A percentile compares a stretch with the other conserved stretches of the same genome.
phyloP scores from a whole-genome alignment of 2,329 filamentous ascomycete species.

The Phyllosticta capitalensis region DNA sequence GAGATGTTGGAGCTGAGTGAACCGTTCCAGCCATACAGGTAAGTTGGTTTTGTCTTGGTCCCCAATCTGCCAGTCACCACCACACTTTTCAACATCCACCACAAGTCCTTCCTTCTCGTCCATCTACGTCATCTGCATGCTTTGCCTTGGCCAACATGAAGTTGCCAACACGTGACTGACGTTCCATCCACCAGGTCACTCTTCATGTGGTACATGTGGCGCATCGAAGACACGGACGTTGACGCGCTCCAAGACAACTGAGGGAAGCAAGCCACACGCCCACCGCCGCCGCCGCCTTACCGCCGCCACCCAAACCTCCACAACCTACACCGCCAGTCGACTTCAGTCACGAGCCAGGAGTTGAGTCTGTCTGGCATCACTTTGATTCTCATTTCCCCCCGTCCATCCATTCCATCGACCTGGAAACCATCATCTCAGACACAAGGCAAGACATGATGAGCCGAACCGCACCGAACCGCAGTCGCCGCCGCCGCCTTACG shows the following conservation, averaged over 20 bases:
- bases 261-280: background rate
- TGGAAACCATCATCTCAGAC: too few relatives aligned
- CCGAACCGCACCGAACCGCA: too few relatives aligned
- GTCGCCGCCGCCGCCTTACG: too few relatives aligned
- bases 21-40: slow-evolving; percentile 73
- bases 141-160: background rate
- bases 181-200: slow-evolving; percentile 50
- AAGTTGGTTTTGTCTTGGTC: slow-evolving; percentile 21
- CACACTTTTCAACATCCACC: too few relatives aligned
- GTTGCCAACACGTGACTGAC: slow-evolving; percentile 1
- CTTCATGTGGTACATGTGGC: slow-evolving; percentile 99
- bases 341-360: too few relatives aligned
- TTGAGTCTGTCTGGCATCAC: too few relatives aligned
- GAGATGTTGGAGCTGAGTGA: slow-evolving; percentile 82
- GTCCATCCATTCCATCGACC: too few relatives aligned
- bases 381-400: too few relatives aligned
- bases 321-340: background rate
- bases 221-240: slow-evolving; percentile 69
- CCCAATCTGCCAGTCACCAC: background rate
- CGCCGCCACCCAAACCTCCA: background rate
- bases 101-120: too few relatives aligned
- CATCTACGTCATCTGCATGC: background rate
- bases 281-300: background rate
- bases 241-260: slow-evolving; percentile 30
- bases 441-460: too few relatives aligned